phyloP scores from a whole-genome alignment of 2,329 filamentous ascomycete species.

The Colletotrichum destructivum region DNA sequence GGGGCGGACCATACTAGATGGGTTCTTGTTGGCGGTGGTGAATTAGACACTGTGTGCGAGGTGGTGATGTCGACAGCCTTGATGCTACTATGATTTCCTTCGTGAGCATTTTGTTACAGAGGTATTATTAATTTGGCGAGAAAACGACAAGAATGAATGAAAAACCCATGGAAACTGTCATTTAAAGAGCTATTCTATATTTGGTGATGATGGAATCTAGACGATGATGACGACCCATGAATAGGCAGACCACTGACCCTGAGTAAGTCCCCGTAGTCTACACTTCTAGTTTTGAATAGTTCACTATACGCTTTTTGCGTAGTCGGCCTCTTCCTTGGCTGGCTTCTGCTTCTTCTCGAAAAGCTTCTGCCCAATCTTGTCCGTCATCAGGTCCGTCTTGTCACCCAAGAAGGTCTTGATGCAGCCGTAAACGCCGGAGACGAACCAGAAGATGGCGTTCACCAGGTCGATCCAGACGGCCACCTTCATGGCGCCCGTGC shows the following conservation, averaged over 20 bases:
- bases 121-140: no score
- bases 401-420: slow-evolving; percentile 59
- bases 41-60: background rate
- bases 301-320: slow-evolving; percentile 50
- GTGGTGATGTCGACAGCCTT: no score
- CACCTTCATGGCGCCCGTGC: slow-evolving; percentile 72
- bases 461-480: slow-evolving; percentile 81
- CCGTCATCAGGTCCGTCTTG: slow-evolving; percentile 56
- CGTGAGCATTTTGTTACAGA: background rate
- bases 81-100: background rate
- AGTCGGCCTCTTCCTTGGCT: slow-evolving; percentile 47
- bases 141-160: no score
- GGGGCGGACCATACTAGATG: slow-evolving; percentile 1
- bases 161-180: background rate
- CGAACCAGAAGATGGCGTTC: slow-evolving; percentile 77
- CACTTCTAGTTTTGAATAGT: no score
- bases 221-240: no score
- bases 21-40: slow-evolving; percentile 13
- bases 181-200: background rate
- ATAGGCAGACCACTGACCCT: background rate
- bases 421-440: slow-evolving; percentile 60
- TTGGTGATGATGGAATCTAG: background rate
- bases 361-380: slow-evolving; percentile 56
- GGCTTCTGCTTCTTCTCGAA: slow-evolving; percentile 52
- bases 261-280: no score